A percentile compares a stretch with the other conserved stretches of the same genome.
phyloP scores from a whole-genome alignment of 768 basidiomycete genomes.

The Tylopilus sp. region DNA sequence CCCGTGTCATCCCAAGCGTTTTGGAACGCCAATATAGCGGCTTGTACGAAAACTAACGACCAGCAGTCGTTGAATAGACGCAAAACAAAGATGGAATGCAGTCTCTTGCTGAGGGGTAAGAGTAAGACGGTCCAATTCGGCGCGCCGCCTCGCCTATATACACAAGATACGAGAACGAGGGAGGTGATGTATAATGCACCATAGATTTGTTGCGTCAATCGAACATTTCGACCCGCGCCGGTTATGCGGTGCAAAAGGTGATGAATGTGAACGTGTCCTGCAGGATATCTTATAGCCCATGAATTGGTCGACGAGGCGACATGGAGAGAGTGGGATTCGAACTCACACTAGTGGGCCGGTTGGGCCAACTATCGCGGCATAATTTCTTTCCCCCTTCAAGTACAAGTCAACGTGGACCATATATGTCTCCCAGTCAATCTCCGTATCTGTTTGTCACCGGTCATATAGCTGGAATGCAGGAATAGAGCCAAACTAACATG shows the following conservation, averaged over 20 bases:
- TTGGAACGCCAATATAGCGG: constrained; percentile 65
- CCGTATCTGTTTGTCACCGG: constrained; percentile 66
- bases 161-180: constrained; percentile 58
- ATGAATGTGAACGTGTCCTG: constrained; percentile 87
- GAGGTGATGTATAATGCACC: constrained; percentile 67
- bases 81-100: constrained; percentile 90
- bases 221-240: constrained; percentile 54
- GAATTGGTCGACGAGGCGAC: neutral
- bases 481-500: constrained; percentile 56
- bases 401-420: constrained; percentile 84
- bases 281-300: constrained; percentile 72
- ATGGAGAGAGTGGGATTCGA: neutral
- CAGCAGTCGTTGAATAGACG: constrained; percentile 96
- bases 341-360: constrained; percentile 90
- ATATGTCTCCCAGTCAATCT: constrained; percentile 98
- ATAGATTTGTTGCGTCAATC: constrained; percentile 75
- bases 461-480: constrained; percentile 12
- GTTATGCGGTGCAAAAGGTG: constrained; percentile 64
- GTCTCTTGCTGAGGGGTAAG: constrained; percentile 84
- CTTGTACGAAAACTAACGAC: constrained; percentile 64
- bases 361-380: constrained; percentile 77
- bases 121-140: constrained; percentile 73
- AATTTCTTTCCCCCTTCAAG: constrained; percentile 78
- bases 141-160: constrained; percentile 61
- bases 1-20: constrained; percentile 57